Evolutionary conservation across 306 rosid species (phyloP).

Genomic region (Carpinus viminea): DNA sequence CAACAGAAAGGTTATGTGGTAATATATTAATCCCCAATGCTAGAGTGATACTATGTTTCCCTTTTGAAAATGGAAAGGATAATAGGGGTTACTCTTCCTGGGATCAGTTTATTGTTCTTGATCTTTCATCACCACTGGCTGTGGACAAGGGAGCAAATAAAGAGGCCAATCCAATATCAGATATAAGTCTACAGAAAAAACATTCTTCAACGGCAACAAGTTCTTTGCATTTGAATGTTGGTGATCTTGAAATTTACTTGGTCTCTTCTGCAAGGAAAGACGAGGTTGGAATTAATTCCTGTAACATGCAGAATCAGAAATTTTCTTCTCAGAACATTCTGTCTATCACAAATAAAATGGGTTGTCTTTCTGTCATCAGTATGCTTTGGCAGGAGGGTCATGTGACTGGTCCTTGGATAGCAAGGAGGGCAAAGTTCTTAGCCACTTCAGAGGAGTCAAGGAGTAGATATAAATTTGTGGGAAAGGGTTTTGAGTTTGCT

Average conservation of each 20-base stretch:
- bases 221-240: conserved; percentile 60
- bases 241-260: conserved; percentile 60
- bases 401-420: conserved; percentile 93
- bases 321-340: conserved; percentile 57
- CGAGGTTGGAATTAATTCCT: conserved; percentile 34
- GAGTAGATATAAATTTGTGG: conserved; percentile 53
- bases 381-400: conserved; percentile 78
- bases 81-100: conserved; percentile 47
- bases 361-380: conserved; percentile 53
- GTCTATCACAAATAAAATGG: conserved; percentile 50
- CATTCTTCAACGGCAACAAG: conserved; percentile 45
- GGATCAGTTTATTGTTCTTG: conserved; percentile 77
- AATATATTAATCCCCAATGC: conserved; percentile 68
- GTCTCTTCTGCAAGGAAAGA: conserved; percentile 43
- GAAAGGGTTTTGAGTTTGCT: conserved; percentile 70
- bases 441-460: conserved; percentile 64
- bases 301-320: conserved; percentile 38
- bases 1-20: conserved; percentile 54
- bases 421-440: conserved; percentile 73
- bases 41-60: conserved; percentile 81
- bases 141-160: conserved; percentile 33
- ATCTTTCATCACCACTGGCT: conserved; percentile 54
- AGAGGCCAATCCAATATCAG: conserved; percentile 38
- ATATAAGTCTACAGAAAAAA: conserved; percentile 53
- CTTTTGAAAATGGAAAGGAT: conserved; percentile 49